These are phyloP conservation scores for Penicillium olsonii DNA, from an alignment of 2,329 filamentous ascomycete species.

Conservation along the genomic window DNA sequence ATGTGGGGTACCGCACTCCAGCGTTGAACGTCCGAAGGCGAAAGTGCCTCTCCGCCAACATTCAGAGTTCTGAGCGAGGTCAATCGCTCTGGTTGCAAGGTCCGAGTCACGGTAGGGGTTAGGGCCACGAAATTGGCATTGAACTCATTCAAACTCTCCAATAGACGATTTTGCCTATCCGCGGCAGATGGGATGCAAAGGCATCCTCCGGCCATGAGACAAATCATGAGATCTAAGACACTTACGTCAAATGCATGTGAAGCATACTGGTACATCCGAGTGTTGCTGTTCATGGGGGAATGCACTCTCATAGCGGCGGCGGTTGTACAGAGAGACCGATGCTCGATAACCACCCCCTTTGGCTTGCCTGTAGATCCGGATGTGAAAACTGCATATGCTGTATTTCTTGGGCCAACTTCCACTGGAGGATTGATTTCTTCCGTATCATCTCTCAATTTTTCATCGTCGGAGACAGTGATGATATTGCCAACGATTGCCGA, in stretches of 20 bases:
- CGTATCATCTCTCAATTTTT: background rate
- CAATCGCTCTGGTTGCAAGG: background rate
- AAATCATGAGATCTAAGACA: conserved; percentile 32
- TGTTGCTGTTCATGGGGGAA: conserved; percentile 48
- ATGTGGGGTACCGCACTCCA: conserved; percentile 34
- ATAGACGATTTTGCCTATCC: background rate
- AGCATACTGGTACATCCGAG: conserved; percentile 42
- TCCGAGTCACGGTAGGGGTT: background rate
- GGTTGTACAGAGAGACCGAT: conserved; percentile 55
- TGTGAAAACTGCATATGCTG: conserved; percentile 56
- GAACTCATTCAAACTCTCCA: background rate
- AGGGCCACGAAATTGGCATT: background rate
- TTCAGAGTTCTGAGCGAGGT: conserved; percentile 29
- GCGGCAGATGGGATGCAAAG: background rate
- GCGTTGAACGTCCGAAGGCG: conserved; percentile 45
- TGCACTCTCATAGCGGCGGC: conserved; percentile 50
- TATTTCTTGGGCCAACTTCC: background rate
- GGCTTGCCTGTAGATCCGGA: conserved; percentile 54
- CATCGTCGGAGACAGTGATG: too few relatives aligned
- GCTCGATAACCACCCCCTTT: conserved; percentile 60
- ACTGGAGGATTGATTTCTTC: background rate
- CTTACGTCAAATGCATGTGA: conserved; percentile 50
- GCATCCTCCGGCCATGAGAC: background rate
- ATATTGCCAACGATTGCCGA: background rate
- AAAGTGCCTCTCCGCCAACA: conserved; percentile 39